Percentiles rank a stretch among this genome's conserved stretches.
Conservation (phyloP, 2,329 filamentous ascomycete genomes). For the Didymella segeticola region DNA sequence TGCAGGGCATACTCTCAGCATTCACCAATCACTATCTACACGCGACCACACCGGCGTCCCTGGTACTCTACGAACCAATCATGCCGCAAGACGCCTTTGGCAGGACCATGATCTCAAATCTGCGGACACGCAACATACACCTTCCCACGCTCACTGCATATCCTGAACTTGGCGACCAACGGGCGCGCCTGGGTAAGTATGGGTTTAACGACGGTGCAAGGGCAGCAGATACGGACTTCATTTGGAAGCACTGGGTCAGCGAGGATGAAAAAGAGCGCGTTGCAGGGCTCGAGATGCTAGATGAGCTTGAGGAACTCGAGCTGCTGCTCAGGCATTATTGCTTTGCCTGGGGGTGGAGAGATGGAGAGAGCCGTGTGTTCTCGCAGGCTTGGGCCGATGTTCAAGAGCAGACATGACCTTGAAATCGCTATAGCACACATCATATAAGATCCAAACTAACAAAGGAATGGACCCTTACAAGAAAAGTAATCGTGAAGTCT, state of each 20-base stretch:
- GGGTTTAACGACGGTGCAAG: conserved; percentile 68
- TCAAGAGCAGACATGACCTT: conserved; percentile 22
- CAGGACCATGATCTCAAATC: conserved; percentile 88
- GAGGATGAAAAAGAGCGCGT: conserved; percentile 78
- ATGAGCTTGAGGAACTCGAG: conserved; percentile 95
- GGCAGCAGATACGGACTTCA: conserved; percentile 67
- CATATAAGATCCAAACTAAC: background rate
- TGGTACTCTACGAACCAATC: conserved; percentile 90
- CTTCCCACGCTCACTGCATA: conserved; percentile 84
- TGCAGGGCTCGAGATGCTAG: conserved; percentile 81
- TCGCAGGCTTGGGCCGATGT: conserved; percentile 41
- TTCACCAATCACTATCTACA: conserved; percentile 47
- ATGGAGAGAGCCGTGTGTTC: conserved; percentile 48
- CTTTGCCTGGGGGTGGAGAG: conserved; percentile 85
- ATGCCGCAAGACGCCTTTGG: conserved; percentile 86
- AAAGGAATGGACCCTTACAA: background rate
- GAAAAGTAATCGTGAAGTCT: background rate
- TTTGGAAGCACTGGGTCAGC: conserved; percentile 79
- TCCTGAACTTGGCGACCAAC: conserved; percentile 71
- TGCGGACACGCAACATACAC: conserved; percentile 79
- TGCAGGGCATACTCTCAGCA: conserved; percentile 65
- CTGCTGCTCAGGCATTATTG: conserved; percentile 88
- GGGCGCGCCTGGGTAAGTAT: conserved; percentile 67
- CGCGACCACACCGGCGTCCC: conserved; percentile 58
- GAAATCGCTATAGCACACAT: background rate